Evolutionary conservation across 208 protist genomes (phyloP), one percentile per base, ranked within the genome.

Genomic region (Trypanosoma conorhini): DNA sequence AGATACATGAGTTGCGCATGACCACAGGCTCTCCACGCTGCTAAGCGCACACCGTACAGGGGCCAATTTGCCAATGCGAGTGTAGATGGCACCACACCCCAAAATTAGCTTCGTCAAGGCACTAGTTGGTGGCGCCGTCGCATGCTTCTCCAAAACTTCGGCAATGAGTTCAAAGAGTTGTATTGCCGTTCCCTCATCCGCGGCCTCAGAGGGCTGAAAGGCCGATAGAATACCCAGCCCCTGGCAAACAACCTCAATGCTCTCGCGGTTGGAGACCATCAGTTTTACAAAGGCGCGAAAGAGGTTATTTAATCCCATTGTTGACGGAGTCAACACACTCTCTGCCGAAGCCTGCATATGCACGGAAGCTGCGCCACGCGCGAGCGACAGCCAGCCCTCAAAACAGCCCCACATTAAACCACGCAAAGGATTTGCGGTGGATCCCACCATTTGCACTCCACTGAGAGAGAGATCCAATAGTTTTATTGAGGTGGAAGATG

Each of bases 1-100:
- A 7, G 79, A 75, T 8, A 87, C 56, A 54, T 79, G 46, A 35
- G 74, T 42, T 26, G 74, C 77, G 31, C 59, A 69, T 38, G 61
- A 64, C 69, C 77, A 69, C n/a, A 91, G 60, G 19, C 62, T 81
- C 9, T 80, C 70, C 12, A 87, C 26, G 46, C 38, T 77, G 42
- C 59, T 60, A 0, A 72, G 1, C 12, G 65, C 56, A 62, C 59
- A 77, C 15, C 13, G 52, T 8, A 67, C 19, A 30, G 72, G 65
- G 42, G 64, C 65, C 48, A 67, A 72, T 22, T 57, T 44, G 38
- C 72, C 65, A 4, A 77, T 31, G 3, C 26, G 31, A 69, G 22
- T 56, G 57, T 62, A 77, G 74, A 64, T 46, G 44, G 66, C 5
- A 70, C 62, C 44, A 80, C 54, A 56, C 26, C 72, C 67, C 42